These are phyloP conservation scores for Penium margaritaceum DNA, from an alignment of 139 green algal genomes.

Conservation along the genomic window DNA sequence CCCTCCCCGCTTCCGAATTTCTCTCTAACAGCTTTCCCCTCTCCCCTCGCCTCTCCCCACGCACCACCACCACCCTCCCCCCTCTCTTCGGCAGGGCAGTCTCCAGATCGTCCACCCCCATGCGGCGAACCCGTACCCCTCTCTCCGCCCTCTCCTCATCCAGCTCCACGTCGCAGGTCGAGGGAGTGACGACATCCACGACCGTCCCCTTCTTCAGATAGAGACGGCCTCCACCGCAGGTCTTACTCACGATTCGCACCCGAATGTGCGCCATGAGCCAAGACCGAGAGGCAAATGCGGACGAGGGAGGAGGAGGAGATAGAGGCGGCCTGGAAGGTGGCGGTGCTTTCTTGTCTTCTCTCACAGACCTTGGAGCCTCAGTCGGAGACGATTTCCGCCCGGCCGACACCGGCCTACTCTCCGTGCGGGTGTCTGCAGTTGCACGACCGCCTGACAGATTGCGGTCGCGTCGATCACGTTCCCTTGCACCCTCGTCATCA, in stretches of 20 bases:
- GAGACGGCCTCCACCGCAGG: slow-evolving; percentile 26
- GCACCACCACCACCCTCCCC: slow-evolving; percentile 39
- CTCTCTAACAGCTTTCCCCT: slow-evolving; percentile 45
- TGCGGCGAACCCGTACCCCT: slow-evolving; percentile 13
- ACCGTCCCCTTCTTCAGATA: slow-evolving; percentile 54
- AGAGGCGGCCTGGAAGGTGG: not conserved
- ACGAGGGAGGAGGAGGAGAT: not conserved
- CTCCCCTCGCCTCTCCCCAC: slow-evolving; percentile 30
- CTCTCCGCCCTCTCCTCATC: slow-evolving; percentile 9
- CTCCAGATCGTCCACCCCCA: slow-evolving; percentile 44
- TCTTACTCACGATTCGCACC: slow-evolving; percentile 51
- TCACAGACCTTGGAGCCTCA: not conserved
- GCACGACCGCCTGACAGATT: no score
- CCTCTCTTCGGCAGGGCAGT: slow-evolving; percentile 49
- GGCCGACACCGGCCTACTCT: not conserved
- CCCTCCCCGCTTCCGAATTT: slow-evolving; percentile 20
- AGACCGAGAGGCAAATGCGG: not conserved
- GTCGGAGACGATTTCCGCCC: not conserved
- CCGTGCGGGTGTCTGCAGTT: not conserved
- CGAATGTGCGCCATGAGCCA: slow-evolving; percentile 47
- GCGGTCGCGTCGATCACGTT: no score
- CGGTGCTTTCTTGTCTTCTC: not conserved
- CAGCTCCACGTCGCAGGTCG: slow-evolving; percentile 25
- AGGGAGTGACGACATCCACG: slow-evolving; percentile 44
- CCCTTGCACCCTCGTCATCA: not conserved